These are phyloP conservation scores for Penicillium crustosum DNA, from an alignment of 2,329 filamentous ascomycete genomes.

Conservation along the genomic window DNA sequence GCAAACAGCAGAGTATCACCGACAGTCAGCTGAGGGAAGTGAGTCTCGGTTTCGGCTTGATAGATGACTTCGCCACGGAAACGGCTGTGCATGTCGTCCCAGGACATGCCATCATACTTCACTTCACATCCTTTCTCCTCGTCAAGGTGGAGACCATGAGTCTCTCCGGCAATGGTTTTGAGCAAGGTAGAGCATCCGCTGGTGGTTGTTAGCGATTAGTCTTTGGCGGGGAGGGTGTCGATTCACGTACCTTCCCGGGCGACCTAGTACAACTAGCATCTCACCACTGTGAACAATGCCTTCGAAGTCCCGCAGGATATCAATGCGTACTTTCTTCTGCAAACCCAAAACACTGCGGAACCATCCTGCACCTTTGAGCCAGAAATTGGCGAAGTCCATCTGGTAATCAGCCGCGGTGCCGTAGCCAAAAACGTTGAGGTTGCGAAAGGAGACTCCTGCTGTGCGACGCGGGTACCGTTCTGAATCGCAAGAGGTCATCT, in stretches of 20 bases:
- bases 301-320: constrained; percentile 63
- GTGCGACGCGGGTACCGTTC: constrained; percentile 35
- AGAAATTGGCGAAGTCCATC: constrained; percentile 46
- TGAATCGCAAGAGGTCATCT: constrained; percentile 33
- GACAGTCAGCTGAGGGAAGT: constrained; percentile 74
- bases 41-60: constrained; percentile 77
- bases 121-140: constrained; percentile 69
- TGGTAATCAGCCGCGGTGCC: constrained; percentile 47
- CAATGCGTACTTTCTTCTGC: constrained; percentile 47
- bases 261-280: constrained; percentile 56
- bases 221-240: not conserved
- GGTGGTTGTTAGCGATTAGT: not conserved
- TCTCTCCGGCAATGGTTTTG: constrained; percentile 81
- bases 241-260: constrained; percentile 43
- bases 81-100: constrained; percentile 70
- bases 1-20: constrained; percentile 77
- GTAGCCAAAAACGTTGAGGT: constrained; percentile 48
- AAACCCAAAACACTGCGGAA: constrained; percentile 29
- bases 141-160: constrained; percentile 74
- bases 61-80: constrained; percentile 87
- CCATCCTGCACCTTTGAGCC: constrained; percentile 37
- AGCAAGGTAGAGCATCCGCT: constrained; percentile 74
- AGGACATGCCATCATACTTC: constrained; percentile 69
- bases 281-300: constrained; percentile 59
- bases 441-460: constrained; percentile 45